Evolutionary conservation across 2,329 filamentous ascomycete genomes (phyloP), one percentile per base, ranked within the genome.

Genomic region (Periconia sp.): DNA sequence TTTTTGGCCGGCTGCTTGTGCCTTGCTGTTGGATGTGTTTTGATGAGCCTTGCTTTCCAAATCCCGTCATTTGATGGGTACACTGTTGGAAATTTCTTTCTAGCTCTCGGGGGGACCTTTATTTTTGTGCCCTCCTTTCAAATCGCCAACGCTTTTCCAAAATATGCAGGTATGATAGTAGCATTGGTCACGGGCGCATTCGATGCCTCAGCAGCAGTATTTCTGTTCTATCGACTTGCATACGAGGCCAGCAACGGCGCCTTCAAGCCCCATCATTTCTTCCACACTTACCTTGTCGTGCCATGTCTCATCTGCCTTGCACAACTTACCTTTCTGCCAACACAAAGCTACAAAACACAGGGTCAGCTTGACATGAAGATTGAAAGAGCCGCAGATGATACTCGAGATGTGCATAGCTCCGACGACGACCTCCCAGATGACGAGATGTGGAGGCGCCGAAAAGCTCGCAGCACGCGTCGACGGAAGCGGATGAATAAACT

Each of bases 71-170:
- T 74, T 53, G 72, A 74, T 53, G 71, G 70, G 15, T 87, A 88
- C 64, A 82, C 91, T 18, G 77, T 84, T 6, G 90, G 89, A 15
- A 92, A 93, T 71, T 78, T 92, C 19, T 85, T 91, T 51, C 80
- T 94, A 8, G 88, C 90, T 0, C 79, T 93, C 1, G 91, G 90
- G 18, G 91, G 90, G 0, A 89, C 90, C 2, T 92, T 92, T 64
- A 84, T 90, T 48, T 94, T 91, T 73, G 90, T 94, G 53, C 87
- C 89, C 9, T 89, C 88, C 2, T 93, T 93, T 73, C 90, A 94
- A 69, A 82, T 94, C 40, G 91, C 89, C 40, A 94, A 94, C 71
- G 86, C 90, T 2, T 93, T 95, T 66, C 90, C 90, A 1, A 82
- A 82, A 47, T 82, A 88, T 65, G 89, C 89, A 1, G 90, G 90